phyloP scores from a whole-genome alignment of 306 rosid species.

The Ceratonia siliqua region DNA sequence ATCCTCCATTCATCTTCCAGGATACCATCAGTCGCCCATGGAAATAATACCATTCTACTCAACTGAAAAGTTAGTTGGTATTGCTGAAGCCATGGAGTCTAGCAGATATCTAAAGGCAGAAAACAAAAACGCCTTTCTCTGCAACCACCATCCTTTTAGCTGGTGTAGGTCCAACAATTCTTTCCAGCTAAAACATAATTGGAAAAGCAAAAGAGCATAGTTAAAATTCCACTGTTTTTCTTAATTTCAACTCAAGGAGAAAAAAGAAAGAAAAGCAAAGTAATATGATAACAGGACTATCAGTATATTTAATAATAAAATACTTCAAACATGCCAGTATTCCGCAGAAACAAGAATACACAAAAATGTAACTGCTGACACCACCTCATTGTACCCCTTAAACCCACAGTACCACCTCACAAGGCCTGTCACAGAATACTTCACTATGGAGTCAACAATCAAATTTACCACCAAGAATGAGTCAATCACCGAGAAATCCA shows the following conservation, averaged over 20 bases:
- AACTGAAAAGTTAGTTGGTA: neutral
- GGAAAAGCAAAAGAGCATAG: neutral
- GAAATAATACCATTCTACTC: no score
- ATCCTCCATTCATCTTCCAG: slow-evolving; percentile 11
- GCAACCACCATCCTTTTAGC: slow-evolving; percentile 46
- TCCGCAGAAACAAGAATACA: neutral
- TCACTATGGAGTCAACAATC: neutral
- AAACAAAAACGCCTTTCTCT: slow-evolving; percentile 49
- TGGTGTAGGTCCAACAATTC: slow-evolving; percentile 46
- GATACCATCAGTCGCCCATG: slow-evolving; percentile 5
- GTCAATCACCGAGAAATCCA: neutral
- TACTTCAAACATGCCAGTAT: slow-evolving; percentile 3
- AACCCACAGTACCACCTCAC: neutral
- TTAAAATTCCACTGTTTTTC: neutral
- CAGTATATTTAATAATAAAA: neutral
- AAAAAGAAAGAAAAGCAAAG: slow-evolving; percentile 1
- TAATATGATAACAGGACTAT: neutral
- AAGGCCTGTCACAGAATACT: neutral
- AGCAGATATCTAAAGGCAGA: slow-evolving; percentile 34
- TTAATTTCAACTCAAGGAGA: neutral
- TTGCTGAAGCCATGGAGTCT: neutral
- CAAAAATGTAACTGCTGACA: neutral
- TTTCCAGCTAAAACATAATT: slow-evolving; percentile 42
- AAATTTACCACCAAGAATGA: neutral
- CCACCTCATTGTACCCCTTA: neutral